Percentiles rank a stretch among this genome's conserved stretches.
phyloP scores from a whole-genome alignment of 305 asterid genomes.

The Solanum hybrid region DNA sequence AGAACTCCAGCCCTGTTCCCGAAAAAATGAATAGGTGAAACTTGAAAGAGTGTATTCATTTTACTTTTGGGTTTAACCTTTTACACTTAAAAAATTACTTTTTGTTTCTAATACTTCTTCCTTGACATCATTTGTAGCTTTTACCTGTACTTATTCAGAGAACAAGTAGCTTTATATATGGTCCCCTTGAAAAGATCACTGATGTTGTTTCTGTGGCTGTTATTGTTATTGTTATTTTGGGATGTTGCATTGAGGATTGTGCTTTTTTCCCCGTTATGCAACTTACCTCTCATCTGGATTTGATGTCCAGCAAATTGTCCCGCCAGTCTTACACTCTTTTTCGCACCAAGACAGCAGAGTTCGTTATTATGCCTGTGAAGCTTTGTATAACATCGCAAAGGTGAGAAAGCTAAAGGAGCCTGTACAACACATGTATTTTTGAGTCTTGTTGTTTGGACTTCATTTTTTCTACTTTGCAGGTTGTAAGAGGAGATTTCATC shows the following conservation, averaged over 20 bases:
- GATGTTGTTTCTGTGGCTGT: background rate
- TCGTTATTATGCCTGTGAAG: conserved; percentile 99
- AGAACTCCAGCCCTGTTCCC: background rate
- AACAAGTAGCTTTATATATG: background rate
- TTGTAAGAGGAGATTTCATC: conserved; percentile 95
- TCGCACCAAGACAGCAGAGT: conserved; percentile 97
- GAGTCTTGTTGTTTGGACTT: conserved; percentile 13
- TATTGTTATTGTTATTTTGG: background rate
- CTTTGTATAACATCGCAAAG: conserved; percentile 97
- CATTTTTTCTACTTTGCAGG: conserved; percentile 44
- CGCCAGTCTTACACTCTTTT: conserved; percentile 83
- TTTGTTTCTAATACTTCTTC: background rate
- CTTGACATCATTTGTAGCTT: background rate
- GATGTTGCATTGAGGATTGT: background rate
- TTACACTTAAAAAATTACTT: background rate
- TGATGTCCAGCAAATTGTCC: conserved; percentile 79
- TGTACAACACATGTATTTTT: background rate
- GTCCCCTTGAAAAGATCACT: background rate
- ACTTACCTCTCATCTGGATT: conserved; percentile 12
- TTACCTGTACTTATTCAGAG: background rate
- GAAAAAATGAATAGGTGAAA: background rate
- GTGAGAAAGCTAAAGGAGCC: conserved; percentile 27
- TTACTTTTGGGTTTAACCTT: background rate
- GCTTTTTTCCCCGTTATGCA: conserved; percentile 6
- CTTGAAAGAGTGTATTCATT: background rate